phyloP scores from a whole-genome alignment of 1,284 basidiomycete genomes.

The Leccinum angustisporum region DNA sequence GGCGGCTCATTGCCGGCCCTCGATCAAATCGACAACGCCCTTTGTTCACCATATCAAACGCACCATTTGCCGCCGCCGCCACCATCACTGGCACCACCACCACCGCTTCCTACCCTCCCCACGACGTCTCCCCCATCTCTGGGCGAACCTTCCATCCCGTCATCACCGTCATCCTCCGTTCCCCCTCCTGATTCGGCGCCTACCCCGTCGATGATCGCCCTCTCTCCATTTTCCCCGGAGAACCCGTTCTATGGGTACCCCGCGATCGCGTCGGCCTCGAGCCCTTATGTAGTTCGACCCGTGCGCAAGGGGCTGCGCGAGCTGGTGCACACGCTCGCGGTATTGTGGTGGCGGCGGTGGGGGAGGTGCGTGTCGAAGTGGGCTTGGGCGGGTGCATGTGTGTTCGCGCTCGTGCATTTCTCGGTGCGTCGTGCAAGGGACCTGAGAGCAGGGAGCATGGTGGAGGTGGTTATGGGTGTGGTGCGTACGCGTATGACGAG shows the following conservation, averaged over 20 bases:
- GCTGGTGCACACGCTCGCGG: constrained; percentile 60
- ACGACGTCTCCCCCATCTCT: background rate
- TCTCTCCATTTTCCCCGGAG: constrained; percentile 49
- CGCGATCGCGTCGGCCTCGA: constrained; percentile 38
- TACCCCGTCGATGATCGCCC: constrained; percentile 37
- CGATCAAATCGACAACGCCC: constrained; percentile 47
- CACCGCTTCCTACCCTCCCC: background rate
- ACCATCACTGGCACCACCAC: background rate
- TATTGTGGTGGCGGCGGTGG: constrained; percentile 70
- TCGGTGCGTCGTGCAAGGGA: background rate
- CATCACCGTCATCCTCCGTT: background rate
- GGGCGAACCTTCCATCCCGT: background rate
- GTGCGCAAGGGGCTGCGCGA: constrained; percentile 69
- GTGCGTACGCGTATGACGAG: background rate
- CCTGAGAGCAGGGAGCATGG: background rate
- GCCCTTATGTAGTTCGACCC: constrained; percentile 37
- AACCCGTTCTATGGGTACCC: constrained; percentile 91
- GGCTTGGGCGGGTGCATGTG: constrained; percentile 26
- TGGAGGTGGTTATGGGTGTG: background rate
- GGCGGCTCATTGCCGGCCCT: constrained; percentile 55
- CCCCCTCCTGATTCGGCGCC: background rate
- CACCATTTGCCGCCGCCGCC: constrained; percentile 12
- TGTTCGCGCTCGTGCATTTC: constrained; percentile 2
- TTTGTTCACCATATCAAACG: constrained; percentile 25
- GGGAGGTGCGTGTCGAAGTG: constrained; percentile 39